These are phyloP conservation scores for Macrocybe gigantea DNA, from an alignment of 768 basidiomycete species.

Conservation along the genomic window DNA sequence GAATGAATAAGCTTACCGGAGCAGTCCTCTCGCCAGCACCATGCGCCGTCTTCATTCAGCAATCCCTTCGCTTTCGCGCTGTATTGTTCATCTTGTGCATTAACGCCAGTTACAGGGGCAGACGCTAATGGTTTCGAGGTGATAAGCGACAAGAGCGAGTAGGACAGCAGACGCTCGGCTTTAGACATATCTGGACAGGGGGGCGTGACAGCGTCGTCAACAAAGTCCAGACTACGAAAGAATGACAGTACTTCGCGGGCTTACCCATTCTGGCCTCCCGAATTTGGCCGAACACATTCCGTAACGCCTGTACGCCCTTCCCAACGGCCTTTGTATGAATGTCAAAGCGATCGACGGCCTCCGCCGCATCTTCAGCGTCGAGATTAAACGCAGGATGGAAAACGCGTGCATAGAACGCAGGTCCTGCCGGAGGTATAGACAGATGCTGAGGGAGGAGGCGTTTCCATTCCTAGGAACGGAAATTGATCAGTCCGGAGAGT, in stretches of 20 bases:
- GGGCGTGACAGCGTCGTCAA: not conserved
- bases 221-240: not conserved
- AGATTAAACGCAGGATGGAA: constrained; percentile 85
- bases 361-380: constrained; percentile 64
- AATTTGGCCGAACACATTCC: constrained; percentile 54
- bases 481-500: not conserved
- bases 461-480: constrained; percentile 60
- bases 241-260: not conserved
- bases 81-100: constrained; percentile 41
- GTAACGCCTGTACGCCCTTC: constrained; percentile 61
- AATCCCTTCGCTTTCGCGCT: constrained; percentile 44
- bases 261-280: constrained; percentile 66
- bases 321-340: constrained; percentile 61
- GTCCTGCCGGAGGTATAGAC: constrained; percentile 59
- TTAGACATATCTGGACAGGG: constrained; percentile 65
- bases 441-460: constrained; percentile 55
- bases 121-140: constrained; percentile 59
- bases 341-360: constrained; percentile 56
- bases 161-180: constrained; percentile 67
- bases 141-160: constrained; percentile 68
- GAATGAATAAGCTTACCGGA: constrained; percentile 33
- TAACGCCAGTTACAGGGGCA: constrained; percentile 38
- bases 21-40: constrained; percentile 85
- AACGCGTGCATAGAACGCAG: constrained; percentile 71
- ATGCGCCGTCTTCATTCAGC: constrained; percentile 67